These are phyloP conservation scores for Mycena floridula DNA, from an alignment of 768 basidiomycete species.

Conservation along the genomic window DNA sequence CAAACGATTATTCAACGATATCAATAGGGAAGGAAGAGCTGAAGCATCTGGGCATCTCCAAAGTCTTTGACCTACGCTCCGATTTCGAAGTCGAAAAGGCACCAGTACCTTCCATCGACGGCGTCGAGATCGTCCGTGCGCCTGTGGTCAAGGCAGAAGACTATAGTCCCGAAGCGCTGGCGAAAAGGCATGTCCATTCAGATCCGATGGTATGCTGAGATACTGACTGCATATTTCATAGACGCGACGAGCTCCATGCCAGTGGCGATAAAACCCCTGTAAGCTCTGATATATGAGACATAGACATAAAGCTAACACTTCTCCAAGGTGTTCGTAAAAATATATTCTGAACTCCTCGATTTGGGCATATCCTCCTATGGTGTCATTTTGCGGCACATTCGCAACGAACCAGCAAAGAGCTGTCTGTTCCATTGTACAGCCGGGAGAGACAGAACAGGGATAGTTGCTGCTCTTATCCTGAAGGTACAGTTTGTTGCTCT, in stretches of 20 bases:
- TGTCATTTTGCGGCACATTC: conserved; percentile 62
- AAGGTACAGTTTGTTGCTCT: conserved; percentile 35
- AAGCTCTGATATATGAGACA: too few relatives aligned
- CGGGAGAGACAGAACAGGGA: conserved; percentile 79
- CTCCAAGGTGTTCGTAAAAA: conserved; percentile 66
- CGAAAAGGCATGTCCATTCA: too few relatives aligned
- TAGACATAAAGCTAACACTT: conserved; percentile 2
- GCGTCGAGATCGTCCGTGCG: conserved; percentile 50
- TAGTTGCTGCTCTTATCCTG: conserved; percentile 69
- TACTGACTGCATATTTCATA: too few relatives aligned
- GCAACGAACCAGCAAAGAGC: conserved; percentile 59
- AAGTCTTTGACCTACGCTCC: conserved; percentile 73
- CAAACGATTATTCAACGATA: conserved; percentile 4
- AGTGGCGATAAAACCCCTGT: too few relatives aligned
- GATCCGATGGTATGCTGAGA: too few relatives aligned
- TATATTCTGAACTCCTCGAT: conserved; percentile 78
- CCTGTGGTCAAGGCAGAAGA: conserved; percentile 69
- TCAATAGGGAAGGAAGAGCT: conserved; percentile 50
- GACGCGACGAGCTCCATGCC: conserved; percentile 72
- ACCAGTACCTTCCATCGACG: conserved; percentile 58
- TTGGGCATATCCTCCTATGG: conserved; percentile 66
- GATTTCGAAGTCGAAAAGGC: conserved; percentile 71
- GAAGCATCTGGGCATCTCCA: conserved; percentile 54
- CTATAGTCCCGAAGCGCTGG: conserved; percentile 81
- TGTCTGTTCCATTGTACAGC: conserved; percentile 81